Evolutionary conservation across 169 alveolate genomes (phyloP), one percentile per base, ranked within the genome.

Genomic region (Plasmodium coatneyi): DNA sequence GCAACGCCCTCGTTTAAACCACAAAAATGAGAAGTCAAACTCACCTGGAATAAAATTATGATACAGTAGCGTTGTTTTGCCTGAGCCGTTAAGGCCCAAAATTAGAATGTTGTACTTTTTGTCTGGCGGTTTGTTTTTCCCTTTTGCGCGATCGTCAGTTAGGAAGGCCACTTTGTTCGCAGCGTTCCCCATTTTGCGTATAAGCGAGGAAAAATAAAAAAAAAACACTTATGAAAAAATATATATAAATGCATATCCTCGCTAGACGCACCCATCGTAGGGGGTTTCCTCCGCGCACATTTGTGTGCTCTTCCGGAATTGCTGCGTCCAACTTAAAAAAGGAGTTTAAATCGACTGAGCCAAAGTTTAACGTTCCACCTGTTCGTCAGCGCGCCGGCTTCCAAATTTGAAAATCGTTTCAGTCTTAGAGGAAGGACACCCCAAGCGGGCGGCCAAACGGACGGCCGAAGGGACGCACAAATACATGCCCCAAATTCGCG

Each of bases 31-130:
- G 5, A 54, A 30, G 32, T 5, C 36, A 10, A 1, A 66, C 71
- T 74, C 34, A 89, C 94, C 94, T 79, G 94, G 94, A 79, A 89
- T 89, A 80, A 89, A 60, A 80, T 89, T 89, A 46, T 89, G 94
- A 80, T 89, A 89, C 52, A 89, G 52, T 79, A 89, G 72, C 56
- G 94, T 89, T 32, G 94, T 89, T 89, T 89, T 89, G n/a, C 94
- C 94, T 39, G 94, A 89, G 2, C 94, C 94, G 49, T 36, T 89
- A 60, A 89, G 90, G 90, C 94, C 94, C 56, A 89, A 80, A 56
- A 89, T 78, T 89, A 89, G 70, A 79, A 89, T 89, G 76, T 89
- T 89, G 76, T 89, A 89, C 74, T 89, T 89, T 41, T 89, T 78
- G 10, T 39, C 66, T 0, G 89, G 66, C n/a, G 49, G 7, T 34